Base-by-base conservation (phyloP, 179 eudicot genomes). In the Nepenthes alata region DNA sequence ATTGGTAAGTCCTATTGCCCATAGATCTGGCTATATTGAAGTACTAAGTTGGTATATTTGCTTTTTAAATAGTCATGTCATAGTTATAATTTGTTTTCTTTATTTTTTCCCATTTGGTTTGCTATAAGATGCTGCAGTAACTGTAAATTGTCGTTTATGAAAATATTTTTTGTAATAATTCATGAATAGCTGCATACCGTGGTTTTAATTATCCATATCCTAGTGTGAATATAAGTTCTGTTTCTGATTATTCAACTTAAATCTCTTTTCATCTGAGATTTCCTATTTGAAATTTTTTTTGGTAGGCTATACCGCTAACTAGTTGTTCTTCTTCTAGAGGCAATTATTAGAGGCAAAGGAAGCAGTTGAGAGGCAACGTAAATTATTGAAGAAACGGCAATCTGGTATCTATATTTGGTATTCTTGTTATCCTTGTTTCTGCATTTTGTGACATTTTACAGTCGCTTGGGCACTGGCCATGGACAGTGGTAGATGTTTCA, bases 311-410 rank as follows among this genome's bases (percentile, higher is more conserved):
- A 25, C 25, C 25, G 0, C 25, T 25, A 25, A 25, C 25, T 25
- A 25, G 25, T 11, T 13, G 35, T 48, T 57, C 58, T 39, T 68
- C 60, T 63, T 70, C 11, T 60, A 93, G 98, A 89, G 76, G 70
- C 86, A 82, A 75, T 80, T 93, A 68, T 74, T 87, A 63, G 98
- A 93, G 70, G 79, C 76, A 65, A 89, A 87, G 77, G 98, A 93
- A 78, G 78, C 82, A 69, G 79, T 93, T 58, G 98, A 93, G 81
- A 82, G 95, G 75, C 94, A 87, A 75, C 77, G 98, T 56, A 93
- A 93, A 77, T 82, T 69, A 52, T 64, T 93, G 75, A 87, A 83
- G 73, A 93, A 87, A 71, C 84, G 94, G 53, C 98, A 79, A 67
- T 59, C 94, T 68, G 98, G 98, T 93, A 80, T 8, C n/a, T 13